Conservation (phyloP, 305 asterid genomes). For the Fraxinus albicans region DNA sequence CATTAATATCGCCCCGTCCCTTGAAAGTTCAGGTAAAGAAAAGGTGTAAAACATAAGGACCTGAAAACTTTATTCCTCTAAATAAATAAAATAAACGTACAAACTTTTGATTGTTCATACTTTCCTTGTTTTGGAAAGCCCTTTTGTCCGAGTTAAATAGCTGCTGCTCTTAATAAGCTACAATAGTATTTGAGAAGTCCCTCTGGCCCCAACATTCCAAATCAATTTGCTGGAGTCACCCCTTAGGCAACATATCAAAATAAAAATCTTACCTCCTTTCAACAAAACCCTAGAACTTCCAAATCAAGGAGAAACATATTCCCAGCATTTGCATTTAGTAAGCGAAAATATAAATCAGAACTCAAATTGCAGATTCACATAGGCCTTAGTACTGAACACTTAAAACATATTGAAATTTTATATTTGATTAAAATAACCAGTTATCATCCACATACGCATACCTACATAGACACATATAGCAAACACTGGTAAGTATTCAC, state of each 20-base stretch:
- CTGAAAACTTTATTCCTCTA: not conserved
- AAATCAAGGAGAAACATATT: not conserved
- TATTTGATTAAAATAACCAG: not conserved
- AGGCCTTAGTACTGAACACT: not conserved
- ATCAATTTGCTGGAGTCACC: not conserved
- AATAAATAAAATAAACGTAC: not conserved
- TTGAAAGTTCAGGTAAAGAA: not conserved
- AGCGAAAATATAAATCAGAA: not conserved
- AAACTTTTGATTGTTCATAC: not conserved
- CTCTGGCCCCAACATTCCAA: not conserved
- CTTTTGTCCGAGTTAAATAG: not conserved
- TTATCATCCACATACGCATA: not conserved
- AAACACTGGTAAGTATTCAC: not conserved
- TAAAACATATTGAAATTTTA: not conserved
- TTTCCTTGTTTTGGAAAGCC: not conserved
- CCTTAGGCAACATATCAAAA: not conserved
- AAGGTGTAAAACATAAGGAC: constrained; percentile 2
- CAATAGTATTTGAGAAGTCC: not conserved
- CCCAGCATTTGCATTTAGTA: not conserved
- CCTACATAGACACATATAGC: not conserved
- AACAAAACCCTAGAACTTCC: not conserved
- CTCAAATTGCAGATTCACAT: not conserved
- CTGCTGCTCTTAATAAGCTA: not conserved
- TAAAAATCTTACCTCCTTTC: not conserved
- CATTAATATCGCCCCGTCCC: not conserved